These are phyloP conservation scores for Trichoderma aggressivum DNA, from an alignment of 2,329 filamentous ascomycete species.

Conservation along the genomic window DNA sequence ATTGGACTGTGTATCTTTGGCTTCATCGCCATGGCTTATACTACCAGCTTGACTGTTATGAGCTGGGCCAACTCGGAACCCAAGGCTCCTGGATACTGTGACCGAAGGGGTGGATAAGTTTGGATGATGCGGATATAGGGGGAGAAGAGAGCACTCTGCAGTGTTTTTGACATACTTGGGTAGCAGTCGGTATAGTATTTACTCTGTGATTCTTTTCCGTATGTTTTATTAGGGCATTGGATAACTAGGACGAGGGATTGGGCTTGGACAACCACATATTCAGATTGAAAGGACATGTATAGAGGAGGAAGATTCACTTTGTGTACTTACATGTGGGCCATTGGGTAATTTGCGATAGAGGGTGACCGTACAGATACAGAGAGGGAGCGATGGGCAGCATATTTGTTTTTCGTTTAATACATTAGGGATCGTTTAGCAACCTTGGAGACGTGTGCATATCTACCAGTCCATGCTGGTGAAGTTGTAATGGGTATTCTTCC, in stretches of 20 bases:
- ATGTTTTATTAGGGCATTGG: neutral
- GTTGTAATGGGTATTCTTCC: neutral
- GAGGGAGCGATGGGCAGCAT: neutral
- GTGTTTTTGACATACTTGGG: neutral
- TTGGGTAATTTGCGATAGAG: slow-evolving; percentile 14
- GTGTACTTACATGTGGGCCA: neutral
- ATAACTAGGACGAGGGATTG: neutral
- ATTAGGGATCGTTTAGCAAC: neutral
- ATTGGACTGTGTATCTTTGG: slow-evolving; percentile 78
- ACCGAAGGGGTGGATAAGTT: slow-evolving; percentile 31
- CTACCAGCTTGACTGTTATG: slow-evolving; percentile 78
- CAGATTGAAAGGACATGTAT: slow-evolving; percentile 18
- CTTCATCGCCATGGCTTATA: slow-evolving; percentile 84
- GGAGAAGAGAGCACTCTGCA: neutral
- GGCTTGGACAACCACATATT: neutral
- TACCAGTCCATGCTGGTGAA: neutral
- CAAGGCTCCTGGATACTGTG: slow-evolving; percentile 53
- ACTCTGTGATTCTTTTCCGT: neutral
- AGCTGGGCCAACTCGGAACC: slow-evolving; percentile 71
- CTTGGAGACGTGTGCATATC: neutral
- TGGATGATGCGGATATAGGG: neutral
- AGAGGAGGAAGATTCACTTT: slow-evolving; percentile 14
- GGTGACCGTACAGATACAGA: neutral
- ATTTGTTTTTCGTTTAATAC: neutral
- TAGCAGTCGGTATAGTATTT: slow-evolving; percentile 9